A percentile compares a stretch with the other conserved stretches of the same genome.
Evolutionary conservation across 164 flowering plant species (phyloP).

Genomic region (Dillenia turbinata): DNA sequence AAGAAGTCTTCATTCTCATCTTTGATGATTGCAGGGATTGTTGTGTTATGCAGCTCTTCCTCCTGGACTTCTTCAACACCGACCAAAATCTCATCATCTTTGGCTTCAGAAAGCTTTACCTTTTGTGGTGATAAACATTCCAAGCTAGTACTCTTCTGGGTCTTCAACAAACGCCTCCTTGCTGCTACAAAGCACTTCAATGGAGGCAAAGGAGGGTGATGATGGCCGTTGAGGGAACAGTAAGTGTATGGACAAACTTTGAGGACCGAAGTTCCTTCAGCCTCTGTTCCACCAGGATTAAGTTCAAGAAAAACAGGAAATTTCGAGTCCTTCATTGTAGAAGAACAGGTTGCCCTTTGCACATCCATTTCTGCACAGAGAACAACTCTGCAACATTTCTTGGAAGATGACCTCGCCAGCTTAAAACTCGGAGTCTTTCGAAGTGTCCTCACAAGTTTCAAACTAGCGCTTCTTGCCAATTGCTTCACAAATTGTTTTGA

Average conservation of each 20-base stretch:
- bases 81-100: background rate
- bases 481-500: constrained; percentile 26
- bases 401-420: constrained; percentile 24
- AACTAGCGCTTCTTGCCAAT: constrained; percentile 32
- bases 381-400: constrained; percentile 29
- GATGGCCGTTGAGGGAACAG: constrained; percentile 71
- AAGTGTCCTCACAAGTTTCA: constrained; percentile 37
- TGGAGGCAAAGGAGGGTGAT: constrained; percentile 42
- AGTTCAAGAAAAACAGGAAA: constrained; percentile 49
- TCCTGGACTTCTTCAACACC: background rate
- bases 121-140: constrained; percentile 24
- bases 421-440: constrained; percentile 53
- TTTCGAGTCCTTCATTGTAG: constrained; percentile 57
- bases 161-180: constrained; percentile 38
- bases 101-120: constrained; percentile 5
- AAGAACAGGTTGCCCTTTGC: constrained; percentile 60
- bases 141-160: constrained; percentile 28
- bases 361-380: constrained; percentile 29
- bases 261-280: constrained; percentile 47
- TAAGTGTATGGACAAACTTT: constrained; percentile 66
- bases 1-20: constrained; percentile 26
- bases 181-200: constrained; percentile 49
- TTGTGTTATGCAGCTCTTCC: constrained; percentile 5
- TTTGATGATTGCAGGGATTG: constrained; percentile 3
- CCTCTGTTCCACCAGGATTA: constrained; percentile 48